Conservation (phyloP, 768 basidiomycete genomes). For the Austroboletus eburneus region DNA sequence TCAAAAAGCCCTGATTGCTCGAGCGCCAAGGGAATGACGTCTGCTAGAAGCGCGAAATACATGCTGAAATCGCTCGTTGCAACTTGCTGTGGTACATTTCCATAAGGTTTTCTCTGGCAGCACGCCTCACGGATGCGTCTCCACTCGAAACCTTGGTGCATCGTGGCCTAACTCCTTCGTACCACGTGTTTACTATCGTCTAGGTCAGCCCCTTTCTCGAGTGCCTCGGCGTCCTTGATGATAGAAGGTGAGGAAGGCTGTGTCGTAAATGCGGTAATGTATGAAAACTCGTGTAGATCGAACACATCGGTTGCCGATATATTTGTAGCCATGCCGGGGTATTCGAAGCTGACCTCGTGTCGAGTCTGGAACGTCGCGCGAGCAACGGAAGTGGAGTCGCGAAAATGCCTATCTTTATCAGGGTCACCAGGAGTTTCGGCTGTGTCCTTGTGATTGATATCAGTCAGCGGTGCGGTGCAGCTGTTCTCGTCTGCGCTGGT, state of each 20-base stretch:
- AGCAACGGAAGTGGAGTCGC: conserved; percentile 8
- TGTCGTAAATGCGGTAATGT: conserved; percentile 30
- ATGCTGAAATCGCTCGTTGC: conserved; percentile 5
- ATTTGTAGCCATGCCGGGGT: conserved; percentile 9
- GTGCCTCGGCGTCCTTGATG: conserved; percentile 4
- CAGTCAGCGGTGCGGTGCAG: not conserved
- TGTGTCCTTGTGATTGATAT: conserved; percentile 7
- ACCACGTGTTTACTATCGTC: conserved; percentile 10
- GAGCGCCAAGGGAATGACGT: conserved; percentile 7
- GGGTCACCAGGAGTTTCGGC: not conserved
- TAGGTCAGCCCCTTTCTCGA: conserved; percentile 7
- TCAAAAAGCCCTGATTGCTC: conserved; percentile 19
- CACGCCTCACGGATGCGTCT: conserved; percentile 6
- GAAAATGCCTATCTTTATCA: not conserved
- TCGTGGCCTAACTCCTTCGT: conserved; percentile 6
- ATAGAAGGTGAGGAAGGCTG: conserved; percentile 26
- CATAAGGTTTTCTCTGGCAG: conserved; percentile 1
- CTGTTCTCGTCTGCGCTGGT: not conserved
- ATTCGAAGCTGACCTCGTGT: conserved; percentile 4
- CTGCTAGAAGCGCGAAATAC: conserved; percentile 11
- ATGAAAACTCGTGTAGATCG: conserved; percentile 30
- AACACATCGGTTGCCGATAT: conserved; percentile 14
- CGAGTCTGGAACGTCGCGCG: conserved; percentile 8
- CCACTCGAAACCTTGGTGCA: conserved; percentile 10
- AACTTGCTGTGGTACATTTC: conserved; percentile 2